Evolutionary conservation across 2,329 filamentous ascomycete species (phyloP).

Genomic region (Exophiala calicioides): DNA sequence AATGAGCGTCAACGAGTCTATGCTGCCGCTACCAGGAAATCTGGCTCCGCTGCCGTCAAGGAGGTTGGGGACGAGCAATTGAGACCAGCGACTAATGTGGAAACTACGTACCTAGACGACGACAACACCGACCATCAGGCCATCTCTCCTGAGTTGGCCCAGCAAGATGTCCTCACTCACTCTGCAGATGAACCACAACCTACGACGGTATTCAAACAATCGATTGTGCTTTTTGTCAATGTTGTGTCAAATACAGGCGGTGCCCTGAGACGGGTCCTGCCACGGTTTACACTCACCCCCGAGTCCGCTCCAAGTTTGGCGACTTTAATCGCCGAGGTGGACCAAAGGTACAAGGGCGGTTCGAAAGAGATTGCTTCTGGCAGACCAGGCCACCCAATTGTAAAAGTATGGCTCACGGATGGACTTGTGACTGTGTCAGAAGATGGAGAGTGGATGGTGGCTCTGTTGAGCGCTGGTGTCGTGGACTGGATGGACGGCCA

Average conservation of each 20-base stretch:
- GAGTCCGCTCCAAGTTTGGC: slow-evolving; percentile 23
- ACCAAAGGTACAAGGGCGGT: slow-evolving; percentile 20
- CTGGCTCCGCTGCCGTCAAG: slow-evolving; percentile 34
- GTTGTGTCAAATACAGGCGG: slow-evolving; percentile 28
- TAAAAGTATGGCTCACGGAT: slow-evolving; percentile 46
- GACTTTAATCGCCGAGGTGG: slow-evolving; percentile 23
- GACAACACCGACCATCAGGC: slow-evolving; percentile 4
- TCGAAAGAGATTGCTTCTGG: slow-evolving; percentile 2
- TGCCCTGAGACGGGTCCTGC: slow-evolving; percentile 25
- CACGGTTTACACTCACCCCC: slow-evolving; percentile 26
- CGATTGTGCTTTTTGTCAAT: slow-evolving; percentile 28
- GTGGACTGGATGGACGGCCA: slow-evolving; percentile 52
- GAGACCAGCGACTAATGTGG: not conserved
- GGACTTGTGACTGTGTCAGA: slow-evolving; percentile 42
- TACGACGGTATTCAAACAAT: slow-evolving; percentile 21
- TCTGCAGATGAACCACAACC: slow-evolving; percentile 4
- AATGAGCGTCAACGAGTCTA: slow-evolving; percentile 61
- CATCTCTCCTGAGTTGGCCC: not conserved
- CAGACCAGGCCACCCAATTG: slow-evolving; percentile 13
- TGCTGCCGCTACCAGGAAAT: slow-evolving; percentile 57
- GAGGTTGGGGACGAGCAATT: slow-evolving; percentile 9
- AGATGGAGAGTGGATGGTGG: slow-evolving; percentile 48
- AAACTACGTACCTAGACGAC: slow-evolving; percentile 1
- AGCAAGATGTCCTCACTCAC: not conserved
- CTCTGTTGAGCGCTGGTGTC: slow-evolving; percentile 44